Evolutionary conservation across 2,329 filamentous ascomycete genomes (phyloP).

Genomic region (Fusarium sp.): DNA sequence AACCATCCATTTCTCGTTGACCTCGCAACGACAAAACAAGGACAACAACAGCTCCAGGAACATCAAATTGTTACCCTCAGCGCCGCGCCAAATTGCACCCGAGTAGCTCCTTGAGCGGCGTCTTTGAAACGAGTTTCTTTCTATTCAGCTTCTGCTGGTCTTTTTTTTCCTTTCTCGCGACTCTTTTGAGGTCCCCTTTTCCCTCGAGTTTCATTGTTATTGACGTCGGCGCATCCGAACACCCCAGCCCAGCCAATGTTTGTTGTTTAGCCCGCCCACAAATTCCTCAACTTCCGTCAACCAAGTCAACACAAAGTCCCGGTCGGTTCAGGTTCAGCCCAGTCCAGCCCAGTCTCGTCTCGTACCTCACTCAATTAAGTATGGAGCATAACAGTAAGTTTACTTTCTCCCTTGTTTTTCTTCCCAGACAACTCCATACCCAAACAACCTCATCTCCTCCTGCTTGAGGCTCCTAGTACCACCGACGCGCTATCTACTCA

Average conservation of each 20-base stretch:
- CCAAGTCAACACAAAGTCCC: conserved; percentile 42
- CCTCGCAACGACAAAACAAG: conserved; percentile 56
- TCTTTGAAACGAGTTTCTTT: conserved; percentile 17
- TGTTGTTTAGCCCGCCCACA: conserved; percentile 48
- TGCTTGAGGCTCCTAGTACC: neutral
- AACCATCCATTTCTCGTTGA: conserved; percentile 49
- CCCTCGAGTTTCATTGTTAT: conserved; percentile 37
- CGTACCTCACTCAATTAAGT: conserved; percentile 33
- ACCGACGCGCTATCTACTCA: neutral
- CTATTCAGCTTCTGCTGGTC: neutral
- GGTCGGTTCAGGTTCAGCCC: neutral
- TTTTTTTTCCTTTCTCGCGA: conserved; percentile 28
- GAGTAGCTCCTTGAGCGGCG: conserved; percentile 21
- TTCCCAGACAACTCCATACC: conserved; percentile 11
- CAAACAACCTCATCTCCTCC: conserved; percentile 11
- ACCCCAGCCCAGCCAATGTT: conserved; percentile 50
- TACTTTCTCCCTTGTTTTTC: conserved; percentile 37
- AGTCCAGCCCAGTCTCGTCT: conserved; percentile 3
- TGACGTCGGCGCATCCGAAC: conserved; percentile 43
- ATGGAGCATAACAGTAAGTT: conserved; percentile 51
- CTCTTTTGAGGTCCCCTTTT: conserved; percentile 18
- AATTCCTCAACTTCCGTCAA: conserved; percentile 39
- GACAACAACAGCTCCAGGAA: conserved; percentile 50
- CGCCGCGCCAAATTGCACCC: conserved; percentile 41
- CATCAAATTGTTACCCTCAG: conserved; percentile 42